Evolutionary conservation across 2,329 filamentous ascomycete species (phyloP).

Genomic region (Penicillium sp.): DNA sequence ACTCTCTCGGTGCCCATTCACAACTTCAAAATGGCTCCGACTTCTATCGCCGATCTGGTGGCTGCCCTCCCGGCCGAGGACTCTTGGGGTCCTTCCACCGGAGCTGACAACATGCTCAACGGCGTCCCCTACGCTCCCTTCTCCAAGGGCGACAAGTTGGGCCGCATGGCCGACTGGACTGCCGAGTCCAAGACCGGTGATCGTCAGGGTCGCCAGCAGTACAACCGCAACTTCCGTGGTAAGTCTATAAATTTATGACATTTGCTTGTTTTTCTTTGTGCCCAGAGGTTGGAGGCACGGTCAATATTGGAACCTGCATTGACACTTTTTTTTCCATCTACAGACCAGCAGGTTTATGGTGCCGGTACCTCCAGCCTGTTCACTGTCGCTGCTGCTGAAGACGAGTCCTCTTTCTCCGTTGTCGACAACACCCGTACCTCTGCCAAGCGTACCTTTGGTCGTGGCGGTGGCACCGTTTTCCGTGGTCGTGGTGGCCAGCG

Average conservation of each 20-base stretch:
- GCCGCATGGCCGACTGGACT: slow-evolving; percentile 99
- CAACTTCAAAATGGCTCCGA: slow-evolving; percentile 47
- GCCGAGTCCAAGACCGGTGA: slow-evolving; percentile 73
- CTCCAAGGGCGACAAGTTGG: slow-evolving; percentile 97
- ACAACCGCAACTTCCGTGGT: slow-evolving; percentile 93
- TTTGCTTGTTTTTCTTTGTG: slow-evolving; percentile 2
- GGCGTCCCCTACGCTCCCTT: slow-evolving; percentile 97
- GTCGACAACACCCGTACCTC: slow-evolving; percentile 92
- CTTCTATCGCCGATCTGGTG: slow-evolving; percentile 64
- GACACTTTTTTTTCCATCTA: slow-evolving; percentile 7
- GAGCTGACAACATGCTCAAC: slow-evolving; percentile 82
- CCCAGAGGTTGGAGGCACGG: neutral
- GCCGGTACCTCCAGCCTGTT: slow-evolving; percentile 83
- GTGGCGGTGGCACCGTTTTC: slow-evolving; percentile 86
- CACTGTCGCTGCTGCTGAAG: slow-evolving; percentile 85
- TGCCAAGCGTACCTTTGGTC: slow-evolving; percentile 75
- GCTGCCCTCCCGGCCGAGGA: slow-evolving; percentile 70
- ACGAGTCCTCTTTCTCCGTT: slow-evolving; percentile 96
- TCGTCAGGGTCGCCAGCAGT: slow-evolving; percentile 78
- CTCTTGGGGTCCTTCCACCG: slow-evolving; percentile 82
- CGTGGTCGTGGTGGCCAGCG: slow-evolving; percentile 68
- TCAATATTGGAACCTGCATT: neutral
- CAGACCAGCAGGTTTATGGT: slow-evolving; percentile 96
- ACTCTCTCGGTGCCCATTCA: slow-evolving; percentile 15
- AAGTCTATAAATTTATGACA: slow-evolving; percentile 20